phyloP scores from a whole-genome alignment of 345 rosid species.

The Lumnitzera racemosa region DNA sequence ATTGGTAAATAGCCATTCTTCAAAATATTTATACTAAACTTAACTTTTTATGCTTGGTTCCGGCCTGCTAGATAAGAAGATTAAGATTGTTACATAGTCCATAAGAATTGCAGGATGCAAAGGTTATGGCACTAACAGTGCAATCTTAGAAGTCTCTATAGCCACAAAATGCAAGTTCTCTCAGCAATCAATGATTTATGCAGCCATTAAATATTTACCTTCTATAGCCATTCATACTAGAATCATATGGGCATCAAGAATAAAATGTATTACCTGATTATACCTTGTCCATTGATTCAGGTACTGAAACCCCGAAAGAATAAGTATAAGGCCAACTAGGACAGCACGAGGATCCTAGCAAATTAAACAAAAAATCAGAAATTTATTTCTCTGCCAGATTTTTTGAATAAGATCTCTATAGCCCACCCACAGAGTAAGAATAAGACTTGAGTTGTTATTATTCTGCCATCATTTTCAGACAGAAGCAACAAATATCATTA shows the following conservation, averaged over 20 bases:
- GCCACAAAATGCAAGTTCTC: no score
- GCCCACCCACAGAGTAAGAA: no score
- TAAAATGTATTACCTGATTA: conserved; percentile 51
- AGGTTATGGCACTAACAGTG: no score
- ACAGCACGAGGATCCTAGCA: conserved; percentile 89
- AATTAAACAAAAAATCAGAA: not conserved
- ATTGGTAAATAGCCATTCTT: no score
- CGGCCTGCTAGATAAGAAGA: no score
- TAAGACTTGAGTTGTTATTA: not conserved
- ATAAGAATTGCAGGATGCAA: no score
- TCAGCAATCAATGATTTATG: no score
- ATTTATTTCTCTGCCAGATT: not conserved
- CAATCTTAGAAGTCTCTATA: no score
- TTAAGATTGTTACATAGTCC: no score
- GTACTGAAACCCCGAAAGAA: conserved; percentile 86
- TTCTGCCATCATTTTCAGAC: not conserved
- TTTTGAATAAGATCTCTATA: not conserved
- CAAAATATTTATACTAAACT: no score
- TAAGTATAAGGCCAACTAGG: conserved; percentile 69
- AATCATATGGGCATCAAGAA: conserved; percentile 6
- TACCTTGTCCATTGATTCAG: conserved; percentile 75
- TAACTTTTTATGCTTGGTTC: no score
- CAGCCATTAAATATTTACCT: not conserved
- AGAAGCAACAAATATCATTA: conserved; percentile 5
- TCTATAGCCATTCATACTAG: not conserved